Evolutionary conservation across 2,329 filamentous ascomycete genomes (phyloP).

Genomic region (Daldinia eschscholtzii): DNA sequence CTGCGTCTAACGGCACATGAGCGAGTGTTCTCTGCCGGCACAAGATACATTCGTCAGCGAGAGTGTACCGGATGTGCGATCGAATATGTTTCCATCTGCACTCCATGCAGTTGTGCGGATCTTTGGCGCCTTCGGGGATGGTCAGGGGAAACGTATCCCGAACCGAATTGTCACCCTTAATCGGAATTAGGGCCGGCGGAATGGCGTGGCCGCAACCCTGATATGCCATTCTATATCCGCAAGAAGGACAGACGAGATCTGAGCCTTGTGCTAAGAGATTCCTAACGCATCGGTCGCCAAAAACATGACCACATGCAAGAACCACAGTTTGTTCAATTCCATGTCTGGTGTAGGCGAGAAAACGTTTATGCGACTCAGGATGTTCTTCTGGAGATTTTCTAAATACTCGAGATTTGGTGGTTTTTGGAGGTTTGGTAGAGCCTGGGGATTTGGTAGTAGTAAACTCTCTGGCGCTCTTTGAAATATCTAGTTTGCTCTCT

Average conservation of each 20-base stretch:
- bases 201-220: constrained; percentile 43
- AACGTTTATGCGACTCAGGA: constrained; percentile 15
- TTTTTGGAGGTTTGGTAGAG: too few relatives aligned
- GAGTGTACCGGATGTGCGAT: constrained; percentile 33
- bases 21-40: constrained; percentile 33
- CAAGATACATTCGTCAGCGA: constrained; percentile 41
- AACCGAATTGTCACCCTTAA: constrained; percentile 31
- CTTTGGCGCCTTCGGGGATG: constrained; percentile 42
- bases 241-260: constrained; percentile 43
- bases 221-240: constrained; percentile 45
- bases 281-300: constrained; percentile 47
- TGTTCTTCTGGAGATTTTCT: background rate
- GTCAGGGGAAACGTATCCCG: constrained; percentile 46
- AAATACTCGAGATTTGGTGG: too few relatives aligned
- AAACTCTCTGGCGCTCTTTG: constrained; percentile 34
- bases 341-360: constrained; percentile 31
- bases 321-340: constrained; percentile 43
- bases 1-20: constrained; percentile 23
- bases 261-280: constrained; percentile 13
- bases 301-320: constrained; percentile 47
- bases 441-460: background rate
- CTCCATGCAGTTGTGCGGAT: constrained; percentile 43
- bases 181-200: constrained; percentile 37
- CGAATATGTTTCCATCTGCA: constrained; percentile 45
- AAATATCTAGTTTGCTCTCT: constrained; percentile 41